A percentile compares a stretch with the other conserved stretches of the same genome.
phyloP scores from a whole-genome alignment of 495 filamentous ascomycete genomes.

The Emericellopsis terricola region DNA sequence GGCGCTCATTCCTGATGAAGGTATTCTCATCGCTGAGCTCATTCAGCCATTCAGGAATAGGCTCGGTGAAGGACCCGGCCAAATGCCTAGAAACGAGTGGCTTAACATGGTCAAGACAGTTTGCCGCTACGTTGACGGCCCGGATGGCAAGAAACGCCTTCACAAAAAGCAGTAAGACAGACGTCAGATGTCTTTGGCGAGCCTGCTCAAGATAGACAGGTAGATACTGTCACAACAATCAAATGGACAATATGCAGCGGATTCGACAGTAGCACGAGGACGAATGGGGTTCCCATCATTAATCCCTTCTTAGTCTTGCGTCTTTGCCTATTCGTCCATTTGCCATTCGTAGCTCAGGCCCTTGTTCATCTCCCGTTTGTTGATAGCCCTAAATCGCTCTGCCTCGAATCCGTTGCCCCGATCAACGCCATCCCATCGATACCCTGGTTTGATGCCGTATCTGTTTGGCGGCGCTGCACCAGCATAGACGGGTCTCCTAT shows the following conservation, averaged over 20 bases:
- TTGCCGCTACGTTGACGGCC: slow-evolving; percentile 14
- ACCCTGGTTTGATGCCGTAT: slow-evolving; percentile 82
- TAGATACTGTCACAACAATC: no score
- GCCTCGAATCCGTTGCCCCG: slow-evolving; percentile 85
- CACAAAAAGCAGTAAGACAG: slow-evolving; percentile 14
- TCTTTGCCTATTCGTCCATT: slow-evolving; percentile 81
- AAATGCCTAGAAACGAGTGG: slow-evolving; percentile 26
- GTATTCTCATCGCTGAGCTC: slow-evolving; percentile 44
- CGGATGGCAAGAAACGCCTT: slow-evolving; percentile 28
- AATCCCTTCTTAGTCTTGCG: no score
- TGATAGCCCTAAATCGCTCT: slow-evolving; percentile 79
- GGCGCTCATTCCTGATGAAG: slow-evolving; percentile 32
- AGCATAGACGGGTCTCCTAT: slow-evolving; percentile 58
- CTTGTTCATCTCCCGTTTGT: slow-evolving; percentile 51
- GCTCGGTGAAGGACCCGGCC: slow-evolving; percentile 25
- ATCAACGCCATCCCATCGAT: slow-evolving; percentile 97
- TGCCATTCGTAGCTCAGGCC: slow-evolving; percentile 86
- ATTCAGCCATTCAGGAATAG: slow-evolving; percentile 42
- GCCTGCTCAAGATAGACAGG: no score
- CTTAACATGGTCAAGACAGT: slow-evolving; percentile 23
- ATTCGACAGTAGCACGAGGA: no score
- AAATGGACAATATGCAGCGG: no score
- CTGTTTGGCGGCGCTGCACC: slow-evolving; percentile 75
- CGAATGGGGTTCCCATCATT: no score
- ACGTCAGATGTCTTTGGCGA: no score